Evolutionary conservation across 73 alveolate genomes (phyloP), one percentile per base, ranked within the genome.

Genomic region (Uronychia setigera): DNA sequence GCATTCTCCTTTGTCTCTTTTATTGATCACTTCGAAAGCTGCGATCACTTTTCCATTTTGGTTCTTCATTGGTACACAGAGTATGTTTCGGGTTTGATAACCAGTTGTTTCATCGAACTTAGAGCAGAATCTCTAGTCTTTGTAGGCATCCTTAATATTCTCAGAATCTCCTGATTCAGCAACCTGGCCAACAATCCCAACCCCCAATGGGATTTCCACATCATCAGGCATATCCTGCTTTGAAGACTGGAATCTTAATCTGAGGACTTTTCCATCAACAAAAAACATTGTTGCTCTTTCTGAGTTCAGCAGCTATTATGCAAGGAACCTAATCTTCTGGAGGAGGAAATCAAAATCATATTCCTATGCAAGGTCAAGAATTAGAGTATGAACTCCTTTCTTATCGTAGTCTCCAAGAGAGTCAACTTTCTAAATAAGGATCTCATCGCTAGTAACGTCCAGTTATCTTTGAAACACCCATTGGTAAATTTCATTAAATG

Each of bases 131-230:
- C 90, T 59, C 35, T 88, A 83, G 76, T 94, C 97, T 83, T 92
- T 85, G 86, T 92, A 88, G 28, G 96, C 97, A 92, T 94, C 96
- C 77, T 92, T 88, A 29, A 94, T 87, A 76, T 92, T 94, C 79
- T 83, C 81, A 28, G 91, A 80, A 79, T 82, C 58, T 31, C 94
- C 83, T 78, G 82, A 83, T 28, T 88, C 26, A 76, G 91, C 90
- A 28, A 92, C 94, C 26, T 78, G 29, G 1, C 97, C 97, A 0
- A 85, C 89, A 35, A 93, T 86, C 13, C 97, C 97, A 33, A 80
- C 80, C 28, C 83, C 86, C 85, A 90, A 79, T 59, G 87, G 91
- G 25, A 93, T 26, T 80, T 78, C 79, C n/a, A n/a, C n/a, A n/a
- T n/a, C n/a, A 32, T 86, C 91, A 58, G 87, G 91, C 59, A 88